Evolutionary conservation across 2,329 filamentous ascomycete genomes (phyloP).

Genomic region (Colletotrichum siamense): DNA sequence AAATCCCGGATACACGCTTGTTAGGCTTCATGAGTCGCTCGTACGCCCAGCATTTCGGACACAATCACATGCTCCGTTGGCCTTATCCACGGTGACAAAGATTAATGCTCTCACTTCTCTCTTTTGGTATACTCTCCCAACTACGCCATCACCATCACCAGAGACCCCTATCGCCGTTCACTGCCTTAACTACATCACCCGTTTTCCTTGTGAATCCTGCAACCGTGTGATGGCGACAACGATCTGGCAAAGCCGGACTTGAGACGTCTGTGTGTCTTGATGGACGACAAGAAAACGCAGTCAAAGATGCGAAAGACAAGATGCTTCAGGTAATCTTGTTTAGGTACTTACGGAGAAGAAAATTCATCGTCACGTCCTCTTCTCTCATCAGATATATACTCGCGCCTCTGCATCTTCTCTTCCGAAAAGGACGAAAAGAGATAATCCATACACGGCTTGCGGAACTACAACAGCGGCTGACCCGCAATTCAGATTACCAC

Average conservation of each 20-base stretch:
- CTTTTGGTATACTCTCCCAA: no score
- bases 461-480: no score
- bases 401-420: not conserved
- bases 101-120: no score
- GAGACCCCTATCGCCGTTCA: not conserved
- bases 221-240: not conserved
- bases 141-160: no score
- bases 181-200: not conserved
- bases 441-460: no score
- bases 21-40: accelerated
- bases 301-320: accelerated
- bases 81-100: no score
- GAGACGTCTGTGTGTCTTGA: accelerated
- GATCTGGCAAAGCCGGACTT: not conserved
- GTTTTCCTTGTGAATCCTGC: no score
- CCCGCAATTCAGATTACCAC: accelerated
- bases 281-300: not conserved
- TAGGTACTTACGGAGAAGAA: no score
- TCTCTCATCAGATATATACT: accelerated
- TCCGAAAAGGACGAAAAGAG: not conserved
- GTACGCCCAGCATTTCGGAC: no score
- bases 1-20: no score
- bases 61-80: accelerated
- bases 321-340: not conserved
- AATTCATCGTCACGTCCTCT: not conserved